Percentiles rank a stretch among this genome's conserved stretches.
Conservation (phyloP, 2,329 filamentous ascomycete genomes). For the Exophiala mesophila region DNA sequence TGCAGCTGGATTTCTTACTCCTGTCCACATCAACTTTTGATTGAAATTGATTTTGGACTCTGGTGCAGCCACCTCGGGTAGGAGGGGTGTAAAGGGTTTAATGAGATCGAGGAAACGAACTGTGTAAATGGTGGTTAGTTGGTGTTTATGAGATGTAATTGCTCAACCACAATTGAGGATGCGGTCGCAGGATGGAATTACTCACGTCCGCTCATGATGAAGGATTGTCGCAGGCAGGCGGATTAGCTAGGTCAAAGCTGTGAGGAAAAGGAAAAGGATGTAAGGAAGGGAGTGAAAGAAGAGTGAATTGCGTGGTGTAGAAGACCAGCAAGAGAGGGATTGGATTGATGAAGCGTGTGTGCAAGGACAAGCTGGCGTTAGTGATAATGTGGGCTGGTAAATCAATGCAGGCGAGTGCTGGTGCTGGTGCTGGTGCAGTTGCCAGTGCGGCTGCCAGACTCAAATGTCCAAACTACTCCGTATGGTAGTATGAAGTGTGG, state of each 20-base stretch:
- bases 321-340: too few species aligned
- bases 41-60: conserved; percentile 99
- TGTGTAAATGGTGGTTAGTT: conserved; percentile 37
- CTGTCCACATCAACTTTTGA: conserved; percentile 95
- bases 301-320: neutral
- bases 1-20: conserved; percentile 42
- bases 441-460: too few species aligned
- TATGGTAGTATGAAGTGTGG: too few species aligned
- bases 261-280: neutral
- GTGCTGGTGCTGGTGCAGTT: too few species aligned
- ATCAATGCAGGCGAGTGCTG: neutral
- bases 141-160: neutral
- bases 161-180: too few species aligned
- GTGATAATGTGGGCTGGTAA: neutral
- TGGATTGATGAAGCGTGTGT: too few species aligned
- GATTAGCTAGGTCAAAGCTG: neutral
- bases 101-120: conserved; percentile 99
- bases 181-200: too few species aligned
- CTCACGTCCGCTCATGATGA: conserved; percentile 23
- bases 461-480: too few species aligned
- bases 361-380: neutral
- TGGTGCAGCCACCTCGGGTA: conserved; percentile 96
- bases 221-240: neutral
- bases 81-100: conserved; percentile 98
- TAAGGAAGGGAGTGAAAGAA: neutral